These are phyloP conservation scores for Paracorniculantispora psalliotae DNA, from an alignment of 2,329 filamentous ascomycete species.

Conservation along the genomic window DNA sequence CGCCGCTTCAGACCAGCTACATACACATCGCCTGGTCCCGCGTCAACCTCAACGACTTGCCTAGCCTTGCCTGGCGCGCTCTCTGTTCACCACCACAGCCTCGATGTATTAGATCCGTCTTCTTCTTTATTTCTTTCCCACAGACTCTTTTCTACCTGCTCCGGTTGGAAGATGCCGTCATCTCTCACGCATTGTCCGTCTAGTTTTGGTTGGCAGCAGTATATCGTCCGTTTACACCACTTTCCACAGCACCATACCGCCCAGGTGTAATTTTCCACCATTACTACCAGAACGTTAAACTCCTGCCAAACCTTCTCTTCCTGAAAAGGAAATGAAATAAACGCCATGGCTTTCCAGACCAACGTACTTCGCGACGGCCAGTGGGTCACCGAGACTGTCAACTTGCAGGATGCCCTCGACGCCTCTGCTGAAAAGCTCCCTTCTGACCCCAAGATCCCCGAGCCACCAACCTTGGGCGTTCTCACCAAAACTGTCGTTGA, in stretches of 20 bases:
- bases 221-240: not conserved
- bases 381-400: conserved; percentile 52
- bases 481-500: conserved; percentile 73
- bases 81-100: not conserved
- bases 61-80: not conserved
- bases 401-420: conserved; percentile 38
- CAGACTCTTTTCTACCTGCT: not conserved
- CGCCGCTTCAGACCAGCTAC: not conserved
- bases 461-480: conserved; percentile 59
- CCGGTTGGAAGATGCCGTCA: conserved; percentile 1
- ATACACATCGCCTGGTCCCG: not conserved
- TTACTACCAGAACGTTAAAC: not conserved
- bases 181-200: not conserved
- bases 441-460: conserved; percentile 25
- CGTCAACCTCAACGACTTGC: not conserved
- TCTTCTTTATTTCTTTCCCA: not conserved
- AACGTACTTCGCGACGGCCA: conserved; percentile 49
- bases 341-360: conserved; percentile 45
- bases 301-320: not conserved
- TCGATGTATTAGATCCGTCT: not conserved
- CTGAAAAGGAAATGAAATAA: conserved; percentile 17
- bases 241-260: not conserved
- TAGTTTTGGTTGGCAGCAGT: not conserved
- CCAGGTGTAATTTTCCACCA: not conserved
- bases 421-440: conserved; percentile 30